phyloP scores from a whole-genome alignment of 345 rosid genomes.

The Laguncularia racemosa region DNA sequence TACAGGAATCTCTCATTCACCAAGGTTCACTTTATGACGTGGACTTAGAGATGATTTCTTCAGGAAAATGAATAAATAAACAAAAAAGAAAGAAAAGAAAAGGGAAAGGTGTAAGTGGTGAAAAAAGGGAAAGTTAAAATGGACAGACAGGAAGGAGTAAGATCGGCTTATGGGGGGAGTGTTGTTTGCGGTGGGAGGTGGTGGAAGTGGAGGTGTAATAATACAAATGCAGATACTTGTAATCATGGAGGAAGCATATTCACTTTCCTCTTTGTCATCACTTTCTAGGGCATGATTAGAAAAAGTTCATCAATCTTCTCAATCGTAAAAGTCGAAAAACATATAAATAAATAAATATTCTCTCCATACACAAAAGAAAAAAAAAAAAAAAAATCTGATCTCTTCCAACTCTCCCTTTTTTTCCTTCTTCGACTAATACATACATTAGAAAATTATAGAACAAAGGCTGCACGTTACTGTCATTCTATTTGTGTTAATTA shows the following conservation, averaged over 20 bases:
- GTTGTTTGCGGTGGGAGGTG: not conserved
- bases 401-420: slow-evolving; percentile 9
- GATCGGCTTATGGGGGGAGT: slow-evolving; percentile 5
- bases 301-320: slow-evolving; percentile 51
- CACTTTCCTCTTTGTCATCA: slow-evolving; percentile 79
- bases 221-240: slow-evolving; percentile 30
- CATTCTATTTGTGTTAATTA: too few relatives aligned
- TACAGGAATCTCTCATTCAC: too few relatives aligned
- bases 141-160: not conserved
- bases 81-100: too few relatives aligned
- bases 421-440: not conserved
- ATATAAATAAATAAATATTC: slow-evolving; percentile 10
- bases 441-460: not conserved
- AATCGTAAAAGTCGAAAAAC: slow-evolving; percentile 20
- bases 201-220: slow-evolving; percentile 40
- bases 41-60: too few relatives aligned
- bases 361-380: slow-evolving; percentile 1
- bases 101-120: not conserved
- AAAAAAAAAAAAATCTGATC: too few relatives aligned
- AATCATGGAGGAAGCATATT: slow-evolving; percentile 61
- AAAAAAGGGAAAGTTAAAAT: not conserved
- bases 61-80: too few relatives aligned
- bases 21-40: too few relatives aligned
- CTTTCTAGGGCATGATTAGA: slow-evolving; percentile 85
- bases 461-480: too few relatives aligned